phyloP scores from a whole-genome alignment of 2,329 filamentous ascomycete species.

The Neocatenulostroma microsporum region DNA sequence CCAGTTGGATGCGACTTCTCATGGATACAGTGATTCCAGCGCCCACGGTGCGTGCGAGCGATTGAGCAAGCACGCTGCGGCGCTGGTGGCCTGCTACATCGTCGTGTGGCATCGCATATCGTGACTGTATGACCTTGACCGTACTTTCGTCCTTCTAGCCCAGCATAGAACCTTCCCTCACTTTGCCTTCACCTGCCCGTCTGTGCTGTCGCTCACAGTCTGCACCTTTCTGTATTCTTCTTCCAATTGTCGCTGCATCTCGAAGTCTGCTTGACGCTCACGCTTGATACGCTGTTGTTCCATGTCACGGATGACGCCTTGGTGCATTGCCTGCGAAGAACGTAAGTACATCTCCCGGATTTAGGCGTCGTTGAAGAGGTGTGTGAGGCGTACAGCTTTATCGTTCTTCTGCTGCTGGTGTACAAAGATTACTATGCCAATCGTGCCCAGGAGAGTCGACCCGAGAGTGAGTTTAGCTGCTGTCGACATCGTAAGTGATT shows the following conservation, averaged over 20 bases:
- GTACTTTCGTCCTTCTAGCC: too few species aligned
- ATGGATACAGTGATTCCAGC: too few species aligned
- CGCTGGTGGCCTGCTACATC: too few species aligned
- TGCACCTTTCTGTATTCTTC: conserved; percentile 86
- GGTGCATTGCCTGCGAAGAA: conserved; percentile 72
- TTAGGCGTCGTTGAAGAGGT: conserved; percentile 3
- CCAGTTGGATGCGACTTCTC: too few species aligned
- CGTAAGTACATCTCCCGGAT: conserved; percentile 8
- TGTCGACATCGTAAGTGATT: conserved; percentile 61
- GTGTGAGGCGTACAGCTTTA: conserved; percentile 55
- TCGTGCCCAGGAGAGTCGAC: conserved; percentile 67
- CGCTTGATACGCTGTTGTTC: conserved; percentile 85
- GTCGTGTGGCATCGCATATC: too few species aligned
- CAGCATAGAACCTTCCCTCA: too few species aligned
- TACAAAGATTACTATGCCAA: conserved; percentile 71
- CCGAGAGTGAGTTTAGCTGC: conserved; percentile 80
- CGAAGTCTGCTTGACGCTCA: conserved; percentile 89
- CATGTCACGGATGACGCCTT: conserved; percentile 87
- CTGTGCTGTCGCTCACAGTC: conserved; percentile 55
- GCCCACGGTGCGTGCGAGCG: too few species aligned
- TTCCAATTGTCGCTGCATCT: conserved; percentile 78
- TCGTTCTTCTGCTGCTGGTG: conserved; percentile 84
- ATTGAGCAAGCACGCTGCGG: too few species aligned
- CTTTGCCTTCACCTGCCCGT: conserved; percentile 15
- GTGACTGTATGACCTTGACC: too few species aligned